Evolutionary conservation across 2,329 filamentous ascomycete genomes (phyloP).

Genomic region (Bipolaris zeicola): DNA sequence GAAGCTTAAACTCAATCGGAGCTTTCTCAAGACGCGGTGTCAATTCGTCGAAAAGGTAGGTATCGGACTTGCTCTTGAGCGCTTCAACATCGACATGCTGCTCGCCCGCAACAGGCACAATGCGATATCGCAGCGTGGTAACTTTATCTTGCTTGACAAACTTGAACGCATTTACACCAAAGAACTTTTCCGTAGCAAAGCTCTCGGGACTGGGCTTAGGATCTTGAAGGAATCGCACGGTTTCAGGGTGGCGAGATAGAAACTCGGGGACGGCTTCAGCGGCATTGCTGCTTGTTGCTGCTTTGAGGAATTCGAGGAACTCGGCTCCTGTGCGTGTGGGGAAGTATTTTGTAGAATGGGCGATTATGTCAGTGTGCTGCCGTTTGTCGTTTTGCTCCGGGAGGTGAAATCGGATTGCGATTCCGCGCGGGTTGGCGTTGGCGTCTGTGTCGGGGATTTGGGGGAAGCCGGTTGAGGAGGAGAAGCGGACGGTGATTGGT

Average conservation of each 20-base stretch:
- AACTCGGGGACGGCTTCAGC: slow-evolving; percentile 49
- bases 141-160: slow-evolving; percentile 51
- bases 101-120: slow-evolving; percentile 55
- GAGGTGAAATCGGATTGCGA: slow-evolving; percentile 58
- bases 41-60: slow-evolving; percentile 60
- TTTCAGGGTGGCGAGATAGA: slow-evolving; percentile 54
- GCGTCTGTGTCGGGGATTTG: slow-evolving; percentile 56
- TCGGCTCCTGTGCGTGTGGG: slow-evolving; percentile 59
- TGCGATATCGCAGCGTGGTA: slow-evolving; percentile 57
- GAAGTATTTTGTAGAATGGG: slow-evolving; percentile 60
- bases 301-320: slow-evolving; percentile 58
- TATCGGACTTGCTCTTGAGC: slow-evolving; percentile 45
- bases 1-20: slow-evolving; percentile 54
- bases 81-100: slow-evolving; percentile 49
- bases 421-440: slow-evolving; percentile 55
- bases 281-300: slow-evolving; percentile 42
- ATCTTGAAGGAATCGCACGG: slow-evolving; percentile 55
- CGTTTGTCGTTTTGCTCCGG: slow-evolving; percentile 47
- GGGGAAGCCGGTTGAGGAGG: slow-evolving; percentile 58
- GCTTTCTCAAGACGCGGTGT: slow-evolving; percentile 43
- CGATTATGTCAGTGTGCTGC: slow-evolving; percentile 62
- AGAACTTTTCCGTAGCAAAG: slow-evolving; percentile 58
- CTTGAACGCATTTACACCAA: slow-evolving; percentile 57
- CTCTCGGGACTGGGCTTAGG: slow-evolving; percentile 58
- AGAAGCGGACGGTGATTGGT: slow-evolving; percentile 58